Conservation (phyloP, 345 rosid species). For the Eucalyptus polybractea region DNA sequence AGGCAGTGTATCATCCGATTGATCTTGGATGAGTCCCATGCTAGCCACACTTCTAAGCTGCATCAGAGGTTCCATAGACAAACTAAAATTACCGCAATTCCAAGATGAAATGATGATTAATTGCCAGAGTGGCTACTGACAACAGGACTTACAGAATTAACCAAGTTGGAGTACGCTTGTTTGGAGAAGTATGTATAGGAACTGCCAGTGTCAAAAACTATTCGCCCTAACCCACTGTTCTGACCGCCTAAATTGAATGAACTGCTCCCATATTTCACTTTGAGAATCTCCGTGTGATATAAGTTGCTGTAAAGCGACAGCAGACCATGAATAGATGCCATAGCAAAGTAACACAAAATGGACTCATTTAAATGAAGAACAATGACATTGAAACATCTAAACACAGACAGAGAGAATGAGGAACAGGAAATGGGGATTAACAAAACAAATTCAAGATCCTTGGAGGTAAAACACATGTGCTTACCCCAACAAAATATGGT, state of each 20-base stretch:
- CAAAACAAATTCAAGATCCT: not conserved
- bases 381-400: not conserved
- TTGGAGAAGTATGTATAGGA: slow-evolving; percentile 83
- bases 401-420: not conserved
- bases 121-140: not conserved
- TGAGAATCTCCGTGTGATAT: slow-evolving; percentile 41
- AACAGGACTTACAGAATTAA: slow-evolving; percentile 49
- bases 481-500: not conserved
- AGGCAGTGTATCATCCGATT: slow-evolving; percentile 60
- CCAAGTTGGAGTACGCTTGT: slow-evolving; percentile 52
- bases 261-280: slow-evolving; percentile 51
- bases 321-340: not conserved
- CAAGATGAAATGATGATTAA: not conserved
- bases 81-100: not conserved
- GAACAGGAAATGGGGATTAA: not conserved
- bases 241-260: slow-evolving; percentile 35
- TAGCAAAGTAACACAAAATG: not conserved
- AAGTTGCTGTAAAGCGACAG: slow-evolving; percentile 27
- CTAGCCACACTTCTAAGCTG: slow-evolving; percentile 48
- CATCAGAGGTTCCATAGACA: not conserved
- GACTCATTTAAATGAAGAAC: not conserved
- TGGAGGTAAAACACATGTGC: not conserved
- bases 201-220: slow-evolving; percentile 80
- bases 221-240: slow-evolving; percentile 20
- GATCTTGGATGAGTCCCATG: slow-evolving; percentile 33